Evolutionary conservation across 371 early-diverging fungal species (phyloP), one percentile per base, ranked within the genome.

Genomic region (Apophysomyces elegans): DNA sequence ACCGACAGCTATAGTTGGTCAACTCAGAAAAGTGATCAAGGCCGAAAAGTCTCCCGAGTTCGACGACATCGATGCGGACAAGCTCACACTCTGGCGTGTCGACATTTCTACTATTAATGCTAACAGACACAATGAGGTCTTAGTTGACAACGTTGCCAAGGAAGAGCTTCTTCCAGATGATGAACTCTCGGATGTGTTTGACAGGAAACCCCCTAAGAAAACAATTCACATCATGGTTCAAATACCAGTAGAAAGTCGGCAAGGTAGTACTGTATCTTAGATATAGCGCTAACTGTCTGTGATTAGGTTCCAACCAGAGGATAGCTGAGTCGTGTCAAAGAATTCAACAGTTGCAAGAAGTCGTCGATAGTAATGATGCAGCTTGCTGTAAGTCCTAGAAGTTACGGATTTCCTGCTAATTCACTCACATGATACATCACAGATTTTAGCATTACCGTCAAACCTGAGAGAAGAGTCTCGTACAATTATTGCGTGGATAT

Each of bases 261-360:
- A 46, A 46, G 47, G 47, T 46, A 46, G 2, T 46, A 5, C 47
- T 5, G n/a, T 7, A 46, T 46, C 47, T 46, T 46, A 46, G 12
- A 46, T 2, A 46, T 46, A 46, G 47, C n/a, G 47, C n/a, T 46
- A 46, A 46, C 3, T 16, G n/a, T 46, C 47, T 46, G n/a, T n/a
- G n/a, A 46, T 46, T 46, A 46, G 47, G n/a, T 46, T 46, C 47
- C 4, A 3, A 46, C 47, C 47, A 46, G 47, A 46, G 47, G 47
- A 7, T 46, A 46, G 47, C 47, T 46, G 47, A 46, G 47, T 46
- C 6, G 47, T 46, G 47, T 46, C n/a, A 46, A 46, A 2, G 47
- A 46, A 46, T 46, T 46, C 47, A 46, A 5, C 47, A 16, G 47
- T 46, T 46, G 6, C 47, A 46, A 5, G 47, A 46, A n/a, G 47